Base-by-base conservation (phyloP, 306 rosid genomes). In the Chamaecrista fasciculata region DNA sequence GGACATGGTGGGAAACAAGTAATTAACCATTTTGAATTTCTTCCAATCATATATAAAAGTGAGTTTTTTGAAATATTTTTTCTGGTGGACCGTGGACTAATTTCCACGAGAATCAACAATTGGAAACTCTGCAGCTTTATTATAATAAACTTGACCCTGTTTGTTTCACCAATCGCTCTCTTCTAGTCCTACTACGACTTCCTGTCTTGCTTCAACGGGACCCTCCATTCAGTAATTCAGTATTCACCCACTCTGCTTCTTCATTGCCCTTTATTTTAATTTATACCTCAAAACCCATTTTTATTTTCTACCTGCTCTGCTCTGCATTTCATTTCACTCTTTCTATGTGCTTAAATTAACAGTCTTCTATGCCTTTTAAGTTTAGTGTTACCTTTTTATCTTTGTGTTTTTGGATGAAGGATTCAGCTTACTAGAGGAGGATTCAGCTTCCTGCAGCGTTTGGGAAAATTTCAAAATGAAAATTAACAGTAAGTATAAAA, bases 71-170 rank as follows among this genome's bases (percentile, higher is more conserved):
- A 44, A 19, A 74, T 34, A 49, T 26, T 37, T 37, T 37, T 51
- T 52, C 31, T 72, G 43, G 69, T 65, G 62, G 64, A 78, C 53
- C 43, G 69, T 65, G 62, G 64, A 78, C 53, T 51, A 10, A 28
- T 51, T 5, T 66, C 67, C 48, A 64, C 26, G 46, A 63, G 34
- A 31, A 51, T 60, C 42, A 24, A 24, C 61, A 18, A 51, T 24
- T 61, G 40, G 61, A 29, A 65, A 65, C 56, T 46, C 26, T 46
- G 43, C 58, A 65, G 36, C 24, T 46, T 46, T 65, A 33, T 28
- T 24, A 43, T 29, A 24, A 43, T 29, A 37, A 24, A 43, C 24
- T 29, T 31, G 25, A 33, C 34, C 28, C 29, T 46, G 51, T 52
- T 50, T 55, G 63, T 55, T 77, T 70, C 57, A 46, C 66, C 47